Evolutionary conservation across 768 basidiomycete species (phyloP), one percentile per base, ranked within the genome.

Genomic region (Leccinum rimulosum): DNA sequence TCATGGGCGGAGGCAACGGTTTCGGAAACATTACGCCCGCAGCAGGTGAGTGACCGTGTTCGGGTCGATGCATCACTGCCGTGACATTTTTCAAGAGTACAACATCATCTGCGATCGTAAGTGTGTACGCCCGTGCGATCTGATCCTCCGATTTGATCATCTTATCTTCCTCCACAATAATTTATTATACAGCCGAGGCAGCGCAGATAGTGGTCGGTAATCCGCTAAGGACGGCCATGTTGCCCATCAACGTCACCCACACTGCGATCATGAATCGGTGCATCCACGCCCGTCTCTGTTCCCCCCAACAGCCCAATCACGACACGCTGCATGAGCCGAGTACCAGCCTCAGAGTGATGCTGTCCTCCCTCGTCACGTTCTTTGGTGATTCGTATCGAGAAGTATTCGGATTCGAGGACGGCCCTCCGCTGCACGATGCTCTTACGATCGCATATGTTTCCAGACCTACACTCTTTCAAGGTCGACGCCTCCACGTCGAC

Each of bases 1-100:
- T 93, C 66, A 95, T 96, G 93, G 93, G 93, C 11, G 93, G 93
- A n/a, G 92, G 85, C 3, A 86, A 92, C 30, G 93, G 93, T 9
- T 68, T 91, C 25, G 93, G 93, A 0, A 95, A 95, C 67, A 78
- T 87, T 33, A 87, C 89, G 8, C 77, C 92, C 14, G 87, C 84
- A 11, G 91, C 91, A 66, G 85, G 86, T 85, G 57, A 49, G 74
- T 60, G 3, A 58, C 12, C 4, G 27, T 15, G 22, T 22, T 19
- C 8, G 17, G 38, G 11, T 17, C 33, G 30, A 15, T 15, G 52
- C 22, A 56, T 52, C 22, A 19, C 7, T 40, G 43, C 38, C 56
- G 15, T 52, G 3, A 40, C 38, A 12, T 25, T 61, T 78, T 40
- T 17, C 27, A 64, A 85, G 92, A 93, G 69, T 94, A 84, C 72